A percentile compares a stretch with the other conserved stretches of the same genome.
These are phyloP conservation scores for Kodamaea derodonti DNA, from an alignment of 1,139 yeast species.

Conservation along the genomic window DNA sequence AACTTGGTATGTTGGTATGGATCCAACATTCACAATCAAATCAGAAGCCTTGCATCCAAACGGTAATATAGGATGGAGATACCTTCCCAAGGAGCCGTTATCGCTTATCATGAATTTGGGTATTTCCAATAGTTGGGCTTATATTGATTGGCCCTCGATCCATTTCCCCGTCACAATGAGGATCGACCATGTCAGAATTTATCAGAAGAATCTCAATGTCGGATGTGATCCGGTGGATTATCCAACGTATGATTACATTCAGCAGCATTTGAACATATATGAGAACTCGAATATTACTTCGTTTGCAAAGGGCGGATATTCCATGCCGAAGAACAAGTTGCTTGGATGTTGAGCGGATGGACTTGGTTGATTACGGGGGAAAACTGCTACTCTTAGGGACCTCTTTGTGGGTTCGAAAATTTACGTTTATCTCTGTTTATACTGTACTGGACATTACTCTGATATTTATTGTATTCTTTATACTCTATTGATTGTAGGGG, in stretches of 20 bases:
- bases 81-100: slow-evolving; percentile 27
- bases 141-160: slow-evolving; percentile 27
- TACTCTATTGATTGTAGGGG: background rate
- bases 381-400: too few species aligned
- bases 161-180: slow-evolving; percentile 23
- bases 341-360: slow-evolving; percentile 8
- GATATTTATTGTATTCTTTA: too few species aligned
- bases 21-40: slow-evolving; percentile 21
- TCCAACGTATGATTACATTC: slow-evolving; percentile 25
- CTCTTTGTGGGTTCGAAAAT: too few species aligned
- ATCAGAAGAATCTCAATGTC: slow-evolving; percentile 20
- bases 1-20: slow-evolving; percentile 26
- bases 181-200: slow-evolving; percentile 25
- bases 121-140: slow-evolving; percentile 28
- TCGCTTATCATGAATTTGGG: slow-evolving; percentile 27
- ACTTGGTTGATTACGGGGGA: too few species aligned
- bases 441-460: too few species aligned
- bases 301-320: slow-evolving; percentile 23
- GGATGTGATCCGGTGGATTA: slow-evolving; percentile 25
- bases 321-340: slow-evolving; percentile 18
- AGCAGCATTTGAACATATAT: slow-evolving; percentile 19
- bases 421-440: too few species aligned
- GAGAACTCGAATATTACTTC: slow-evolving; percentile 20
- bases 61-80: slow-evolving; percentile 25
- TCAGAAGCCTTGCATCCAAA: slow-evolving; percentile 24